These are phyloP conservation scores for Leccinum proximum DNA, from an alignment of 1,284 basidiomycete genomes.

Conservation along the genomic window DNA sequence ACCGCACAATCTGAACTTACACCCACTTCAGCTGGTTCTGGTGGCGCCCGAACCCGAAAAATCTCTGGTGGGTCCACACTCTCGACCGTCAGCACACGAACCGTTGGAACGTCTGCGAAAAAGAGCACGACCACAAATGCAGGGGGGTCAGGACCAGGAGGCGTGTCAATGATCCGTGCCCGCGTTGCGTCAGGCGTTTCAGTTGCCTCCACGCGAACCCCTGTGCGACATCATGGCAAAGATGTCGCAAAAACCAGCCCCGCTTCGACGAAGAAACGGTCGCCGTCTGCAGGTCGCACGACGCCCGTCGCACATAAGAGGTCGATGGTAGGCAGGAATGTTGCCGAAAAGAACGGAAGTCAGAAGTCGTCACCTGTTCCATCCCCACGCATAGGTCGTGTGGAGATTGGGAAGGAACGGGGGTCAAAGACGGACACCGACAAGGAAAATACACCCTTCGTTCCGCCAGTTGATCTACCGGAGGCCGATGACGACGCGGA, in stretches of 20 bases:
- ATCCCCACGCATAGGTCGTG: conserved; percentile 17
- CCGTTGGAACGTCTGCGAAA: conserved; percentile 29
- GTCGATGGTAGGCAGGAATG: conserved; percentile 10
- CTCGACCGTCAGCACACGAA: conserved; percentile 37
- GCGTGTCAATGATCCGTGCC: conserved; percentile 7
- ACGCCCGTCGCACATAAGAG: conserved; percentile 25
- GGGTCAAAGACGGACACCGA: conserved; percentile 9
- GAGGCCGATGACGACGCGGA: conserved; percentile 20
- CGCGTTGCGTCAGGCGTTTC: conserved; percentile 30
- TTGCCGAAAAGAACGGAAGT: conserved; percentile 17
- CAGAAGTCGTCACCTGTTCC: conserved; percentile 19
- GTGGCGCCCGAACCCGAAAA: conserved; percentile 36
- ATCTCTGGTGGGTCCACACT: conserved; percentile 39
- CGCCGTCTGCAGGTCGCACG: conserved; percentile 23
- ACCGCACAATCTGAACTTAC: conserved; percentile 48
- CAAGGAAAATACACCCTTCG: conserved; percentile 19
- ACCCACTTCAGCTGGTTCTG: conserved; percentile 30
- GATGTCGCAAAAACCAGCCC: conserved; percentile 27
- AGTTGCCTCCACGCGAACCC: conserved; percentile 23
- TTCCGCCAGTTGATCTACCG: conserved; percentile 5
- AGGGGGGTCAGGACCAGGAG: conserved; percentile 13
- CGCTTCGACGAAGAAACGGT: conserved; percentile 18
- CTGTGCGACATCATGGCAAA: conserved; percentile 22
- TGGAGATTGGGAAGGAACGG: conserved; percentile 22
- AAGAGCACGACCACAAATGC: conserved; percentile 8